Conservation (phyloP, 257 asterid genomes). For the Petunia axillaris region DNA sequence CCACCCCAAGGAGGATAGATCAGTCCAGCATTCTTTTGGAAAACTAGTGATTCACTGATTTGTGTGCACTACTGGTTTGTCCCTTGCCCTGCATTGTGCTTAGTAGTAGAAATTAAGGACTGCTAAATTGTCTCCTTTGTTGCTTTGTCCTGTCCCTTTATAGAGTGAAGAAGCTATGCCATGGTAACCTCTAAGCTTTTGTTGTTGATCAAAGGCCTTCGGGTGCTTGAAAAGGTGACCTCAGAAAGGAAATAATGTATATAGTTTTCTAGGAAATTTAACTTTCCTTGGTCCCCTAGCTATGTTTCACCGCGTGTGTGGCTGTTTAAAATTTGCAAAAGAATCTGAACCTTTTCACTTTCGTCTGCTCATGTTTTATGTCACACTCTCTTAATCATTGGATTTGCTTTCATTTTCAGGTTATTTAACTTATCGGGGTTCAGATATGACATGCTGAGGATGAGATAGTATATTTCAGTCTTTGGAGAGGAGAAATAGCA, state of each 20-base stretch:
- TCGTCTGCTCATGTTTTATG: not conserved
- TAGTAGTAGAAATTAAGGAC: not conserved
- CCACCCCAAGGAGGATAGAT: not conserved
- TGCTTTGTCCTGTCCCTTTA: not conserved
- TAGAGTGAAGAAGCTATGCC: not conserved
- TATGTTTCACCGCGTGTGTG: no score
- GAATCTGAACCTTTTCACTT: not conserved
- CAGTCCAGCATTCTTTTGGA: not conserved
- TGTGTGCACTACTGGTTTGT: not conserved
- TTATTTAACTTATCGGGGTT: constrained; percentile 30
- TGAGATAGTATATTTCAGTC: constrained; percentile 24
- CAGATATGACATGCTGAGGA: constrained; percentile 61
- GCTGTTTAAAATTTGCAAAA: not conserved
- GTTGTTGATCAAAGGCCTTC: not conserved
- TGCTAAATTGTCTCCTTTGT: not conserved
- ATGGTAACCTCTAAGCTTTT: not conserved
- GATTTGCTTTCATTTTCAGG: constrained; percentile 36
- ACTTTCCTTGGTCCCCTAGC: not conserved
- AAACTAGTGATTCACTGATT: not conserved
- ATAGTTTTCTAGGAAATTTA: no score
- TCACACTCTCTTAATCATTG: not conserved
- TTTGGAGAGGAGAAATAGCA: constrained; percentile 15
- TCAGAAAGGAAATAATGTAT: not conserved
- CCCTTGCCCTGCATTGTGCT: not conserved
- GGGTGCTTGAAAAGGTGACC: not conserved